Base-by-base conservation (phyloP, 2,329 filamentous ascomycete species). In the Colletotrichum cordylinicola region DNA sequence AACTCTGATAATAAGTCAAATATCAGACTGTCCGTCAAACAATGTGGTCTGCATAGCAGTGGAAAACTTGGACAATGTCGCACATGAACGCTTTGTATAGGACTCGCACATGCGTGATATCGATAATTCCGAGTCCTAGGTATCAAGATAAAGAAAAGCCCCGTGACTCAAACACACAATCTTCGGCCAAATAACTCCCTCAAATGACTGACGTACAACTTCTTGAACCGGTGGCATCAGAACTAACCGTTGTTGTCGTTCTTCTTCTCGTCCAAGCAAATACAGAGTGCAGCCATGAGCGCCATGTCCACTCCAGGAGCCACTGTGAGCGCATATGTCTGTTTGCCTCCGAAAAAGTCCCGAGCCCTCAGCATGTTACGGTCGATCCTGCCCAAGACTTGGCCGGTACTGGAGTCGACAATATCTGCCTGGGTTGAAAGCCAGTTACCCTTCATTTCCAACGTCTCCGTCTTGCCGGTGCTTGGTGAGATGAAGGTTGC, bases 181-280 rank as follows among this genome's bases (percentile, higher is more conserved):
- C 6, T 52, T 10, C 43, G 43, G 43, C 43, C 7, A 6, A 52
- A 21, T 24, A 8, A 52, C 43, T 52, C 43, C 43, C n/a, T 1
- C 4, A 21, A 52, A 52, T 21, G 6, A 52, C 43, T 52, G 10
- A 13, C 10, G 18, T 48, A 21, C n/a, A 48, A 21, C 9, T 7
- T 48, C 18, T 61, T 31, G 27, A 61, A 16, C 55, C 24, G 24
- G 24, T 27, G 24, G 24, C 24, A 27, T 27, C 24, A 27, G 4
- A 27, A 27, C 24, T 27, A 73, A 8, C 55, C 67, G 27, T 56
- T 39, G 7, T 79, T 74, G 16, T 84, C 83, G 29, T 84, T 84
- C 43, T 93, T 90, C 85, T 89, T 90, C 87, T 94, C 92, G 78
- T 94, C 93, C 75, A 94, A 84, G 76, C 90, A 92, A 68, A 95